A percentile compares a stretch with the other conserved stretches of the same genome.
Evolutionary conservation across 2,329 filamentous ascomycete species (phyloP).

Genomic region (Stachybotrys chlorohalonatus): DNA sequence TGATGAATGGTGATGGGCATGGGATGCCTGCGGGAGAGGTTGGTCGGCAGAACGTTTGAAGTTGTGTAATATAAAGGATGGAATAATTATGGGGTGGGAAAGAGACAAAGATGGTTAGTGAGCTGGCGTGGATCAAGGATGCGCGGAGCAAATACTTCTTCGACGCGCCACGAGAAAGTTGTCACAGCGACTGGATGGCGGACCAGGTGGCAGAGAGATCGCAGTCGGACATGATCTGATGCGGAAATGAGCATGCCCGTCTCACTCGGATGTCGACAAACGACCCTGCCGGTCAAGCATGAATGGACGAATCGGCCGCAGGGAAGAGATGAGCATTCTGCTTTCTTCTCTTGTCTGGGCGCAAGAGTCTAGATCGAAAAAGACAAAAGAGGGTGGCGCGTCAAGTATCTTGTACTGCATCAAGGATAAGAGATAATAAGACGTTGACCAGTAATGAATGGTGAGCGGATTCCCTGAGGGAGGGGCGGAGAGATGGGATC

Average conservation of each 20-base stretch:
- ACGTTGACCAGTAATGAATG: neutral
- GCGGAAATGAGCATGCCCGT: neutral
- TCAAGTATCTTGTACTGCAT: too few species aligned
- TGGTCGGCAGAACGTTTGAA: neutral
- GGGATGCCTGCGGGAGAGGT: neutral
- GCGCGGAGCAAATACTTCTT: neutral
- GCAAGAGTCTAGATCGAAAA: neutral
- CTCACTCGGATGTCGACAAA: too few species aligned
- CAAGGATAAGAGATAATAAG: too few species aligned
- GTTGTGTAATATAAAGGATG: neutral
- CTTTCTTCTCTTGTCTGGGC: neutral
- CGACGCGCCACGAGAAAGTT: neutral
- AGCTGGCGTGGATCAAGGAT: neutral
- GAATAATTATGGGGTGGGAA: neutral
- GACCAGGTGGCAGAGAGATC: neutral
- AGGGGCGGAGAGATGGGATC: neutral
- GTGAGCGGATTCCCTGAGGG: neutral
- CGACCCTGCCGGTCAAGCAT: too few species aligned
- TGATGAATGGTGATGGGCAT: neutral
- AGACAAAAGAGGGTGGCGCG: neutral
- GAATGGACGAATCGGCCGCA: too few species aligned
- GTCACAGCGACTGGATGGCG: neutral
- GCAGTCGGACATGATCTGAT: neutral
- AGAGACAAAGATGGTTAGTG: neutral
- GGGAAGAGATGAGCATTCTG: too few species aligned